Base-by-base conservation (phyloP, 768 basidiomycete genomes). In the Mrakia gelida region DNA sequence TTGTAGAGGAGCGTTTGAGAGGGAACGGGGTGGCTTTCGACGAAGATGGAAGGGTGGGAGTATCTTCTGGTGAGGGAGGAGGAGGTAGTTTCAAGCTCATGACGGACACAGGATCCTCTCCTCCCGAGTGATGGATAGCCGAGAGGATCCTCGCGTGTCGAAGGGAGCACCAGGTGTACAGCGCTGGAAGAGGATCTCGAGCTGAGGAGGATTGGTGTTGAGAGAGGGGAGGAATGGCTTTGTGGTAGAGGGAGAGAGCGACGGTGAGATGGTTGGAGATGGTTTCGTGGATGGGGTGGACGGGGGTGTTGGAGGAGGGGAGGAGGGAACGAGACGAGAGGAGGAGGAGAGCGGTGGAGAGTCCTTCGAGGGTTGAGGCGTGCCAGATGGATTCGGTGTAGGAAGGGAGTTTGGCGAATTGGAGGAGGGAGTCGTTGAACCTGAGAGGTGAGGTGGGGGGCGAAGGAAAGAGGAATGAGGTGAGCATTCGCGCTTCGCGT, bases 341-440 rank as follows among this genome's bases (percentile, higher is more conserved):
- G 26, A 45, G 67, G 18, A 59, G 70, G 13, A 89, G 87, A 41
- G 91, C 87, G 3, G 92, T 92, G 2, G 92, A 92, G 81, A 95
- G 84, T 6, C 94, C 93, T 85, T 99, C 97, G 65, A 93, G 86
- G 0, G 91, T 90, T 18, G 91, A 90, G 0, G 93, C 96, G 83
- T 95, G 92, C 96, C 96, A 99, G 38, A 92, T 87, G 32, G 72
- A 54, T 88, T 85, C 72, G 9, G 34, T 59, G 15, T 54, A 49
- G 15, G 59, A 38, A 21, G 77, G 65, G 10, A 70, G 73, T 49
- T 78, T 74, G 56, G 49, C 45, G 81, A 94, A 90, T n/a, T 92
- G 83, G 45, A 88, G 88, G 26, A 94, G 85, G 18, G 94, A 91
- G 86, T 98, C 95, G 73, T 89, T 88, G 84, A 94, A 98, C 90